Conservation (phyloP, 129 eudicot genomes). For the Calendula officinalis region DNA sequence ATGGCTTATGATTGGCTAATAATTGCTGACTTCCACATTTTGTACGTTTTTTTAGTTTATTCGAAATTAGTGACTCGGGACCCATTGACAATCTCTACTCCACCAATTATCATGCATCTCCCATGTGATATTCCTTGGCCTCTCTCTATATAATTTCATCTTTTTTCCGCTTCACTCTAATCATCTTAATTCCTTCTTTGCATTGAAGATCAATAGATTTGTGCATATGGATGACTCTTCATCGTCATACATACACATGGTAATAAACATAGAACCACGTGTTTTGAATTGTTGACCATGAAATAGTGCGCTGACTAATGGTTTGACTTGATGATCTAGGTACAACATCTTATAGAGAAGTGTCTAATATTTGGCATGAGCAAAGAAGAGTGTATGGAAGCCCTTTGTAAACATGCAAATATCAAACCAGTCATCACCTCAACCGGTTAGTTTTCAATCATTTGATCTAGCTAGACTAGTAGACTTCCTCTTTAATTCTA, state of each 20-base stretch:
- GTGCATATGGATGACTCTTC: constrained; percentile 51
- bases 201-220: constrained; percentile 3
- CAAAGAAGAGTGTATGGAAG: constrained; percentile 77
- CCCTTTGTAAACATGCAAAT: constrained; percentile 65
- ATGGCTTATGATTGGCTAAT: too few relatives aligned
- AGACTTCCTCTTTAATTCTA: not conserved
- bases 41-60: not conserved
- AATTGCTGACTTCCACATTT: not conserved
- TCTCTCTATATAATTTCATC: constrained; percentile 25
- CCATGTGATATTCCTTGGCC: constrained; percentile 65
- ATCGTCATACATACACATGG: constrained; percentile 72
- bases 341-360: constrained; percentile 74
- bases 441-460: constrained; percentile 38
- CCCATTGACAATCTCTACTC: constrained; percentile 46
- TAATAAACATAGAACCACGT: constrained; percentile 7
- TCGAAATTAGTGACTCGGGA: not conserved
- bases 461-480: too few relatives aligned
- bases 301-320: not conserved
- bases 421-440: constrained; percentile 67
- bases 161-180: constrained; percentile 1
- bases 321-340: constrained; percentile 33
- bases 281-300: constrained; percentile 4
- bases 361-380: constrained; percentile 66
- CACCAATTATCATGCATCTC: constrained; percentile 58
- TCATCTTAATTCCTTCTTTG: not conserved